Conservation (phyloP, 225 moss, liverwort and hornwort species). For the Sphagnum contortum region DNA sequence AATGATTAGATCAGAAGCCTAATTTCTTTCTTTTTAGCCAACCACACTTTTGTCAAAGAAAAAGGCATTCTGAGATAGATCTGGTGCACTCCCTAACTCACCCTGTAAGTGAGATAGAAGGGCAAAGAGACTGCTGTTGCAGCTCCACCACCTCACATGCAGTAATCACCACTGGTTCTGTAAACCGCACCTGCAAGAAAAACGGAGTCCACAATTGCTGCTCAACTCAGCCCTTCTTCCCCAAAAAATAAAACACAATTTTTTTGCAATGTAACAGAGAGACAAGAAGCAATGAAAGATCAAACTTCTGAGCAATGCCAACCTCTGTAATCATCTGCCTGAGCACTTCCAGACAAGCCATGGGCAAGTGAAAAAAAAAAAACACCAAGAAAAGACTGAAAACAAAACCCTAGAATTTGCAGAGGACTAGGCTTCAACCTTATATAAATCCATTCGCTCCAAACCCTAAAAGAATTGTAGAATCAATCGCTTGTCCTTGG, state of each 20-base stretch:
- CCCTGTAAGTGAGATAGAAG: conserved; percentile 61
- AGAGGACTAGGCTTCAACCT: no score
- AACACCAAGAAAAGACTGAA: not conserved
- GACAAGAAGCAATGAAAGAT: not conserved
- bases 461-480: not conserved
- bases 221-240: not conserved
- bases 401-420: no score
- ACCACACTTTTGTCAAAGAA: no score
- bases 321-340: not conserved
- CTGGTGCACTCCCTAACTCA: conserved; percentile 12
- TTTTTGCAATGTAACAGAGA: not conserved
- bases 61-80: not conserved
- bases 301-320: not conserved
- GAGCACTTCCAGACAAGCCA: not conserved
- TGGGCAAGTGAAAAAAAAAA: no score
- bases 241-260: not conserved
- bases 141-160: conserved; percentile 86
- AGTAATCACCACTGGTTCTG: conserved; percentile 89
- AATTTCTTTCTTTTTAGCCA: no score
- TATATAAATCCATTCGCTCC: no score
- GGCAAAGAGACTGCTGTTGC: conserved; percentile 51
- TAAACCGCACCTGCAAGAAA: conserved; percentile 72
- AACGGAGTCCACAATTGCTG: no score
- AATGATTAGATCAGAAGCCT: no score
- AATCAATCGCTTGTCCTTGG: not conserved